Percentiles rank a stretch among this genome's conserved stretches.
These are phyloP conservation scores for Pulveroboletus frians DNA, from an alignment of 768 basidiomycete species.

Conservation along the genomic window DNA sequence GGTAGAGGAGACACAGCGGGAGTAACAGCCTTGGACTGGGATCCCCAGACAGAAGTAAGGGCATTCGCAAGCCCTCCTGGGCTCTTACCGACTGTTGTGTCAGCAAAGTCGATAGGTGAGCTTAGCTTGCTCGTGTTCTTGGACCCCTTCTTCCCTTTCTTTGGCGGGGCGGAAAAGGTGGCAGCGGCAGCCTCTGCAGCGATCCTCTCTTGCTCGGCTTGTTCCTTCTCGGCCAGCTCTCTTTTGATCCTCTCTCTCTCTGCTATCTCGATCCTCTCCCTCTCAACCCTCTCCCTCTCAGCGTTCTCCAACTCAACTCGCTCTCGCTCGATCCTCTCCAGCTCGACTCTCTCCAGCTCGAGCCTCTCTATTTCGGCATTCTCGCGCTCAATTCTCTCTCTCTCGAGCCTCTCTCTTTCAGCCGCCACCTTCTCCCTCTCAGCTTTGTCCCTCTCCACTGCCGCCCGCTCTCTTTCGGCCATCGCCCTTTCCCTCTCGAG, in stretches of 20 bases:
- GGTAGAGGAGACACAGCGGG: conserved; percentile 28
- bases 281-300: conserved; percentile 2
- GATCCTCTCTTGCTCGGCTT: conserved; percentile 11
- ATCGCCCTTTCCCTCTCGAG: conserved; percentile 2
- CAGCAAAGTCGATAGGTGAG: conserved; percentile 31
- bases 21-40: conserved; percentile 25
- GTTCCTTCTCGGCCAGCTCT: conserved; percentile 10
- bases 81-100: conserved; percentile 36
- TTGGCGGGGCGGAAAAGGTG: neutral
- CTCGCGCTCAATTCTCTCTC: conserved; percentile 7
- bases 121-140: conserved; percentile 22
- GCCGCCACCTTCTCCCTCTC: conserved; percentile 8
- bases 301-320: neutral
- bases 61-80: conserved; percentile 38
- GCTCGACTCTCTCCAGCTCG: conserved; percentile 1
- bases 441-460: conserved; percentile 1
- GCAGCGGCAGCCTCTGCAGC: conserved; percentile 5
- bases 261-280: neutral
- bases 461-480: conserved; percentile 14
- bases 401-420: conserved; percentile 4
- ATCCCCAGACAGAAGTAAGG: conserved; percentile 48
- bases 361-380: conserved; percentile 1
- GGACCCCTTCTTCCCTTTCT: conserved; percentile 13
- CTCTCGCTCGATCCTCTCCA: conserved; percentile 2
- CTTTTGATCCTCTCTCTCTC: conserved; percentile 3